These are phyloP conservation scores for Drechslera avenae DNA, from an alignment of 2,329 filamentous ascomycete genomes.

Conservation along the genomic window DNA sequence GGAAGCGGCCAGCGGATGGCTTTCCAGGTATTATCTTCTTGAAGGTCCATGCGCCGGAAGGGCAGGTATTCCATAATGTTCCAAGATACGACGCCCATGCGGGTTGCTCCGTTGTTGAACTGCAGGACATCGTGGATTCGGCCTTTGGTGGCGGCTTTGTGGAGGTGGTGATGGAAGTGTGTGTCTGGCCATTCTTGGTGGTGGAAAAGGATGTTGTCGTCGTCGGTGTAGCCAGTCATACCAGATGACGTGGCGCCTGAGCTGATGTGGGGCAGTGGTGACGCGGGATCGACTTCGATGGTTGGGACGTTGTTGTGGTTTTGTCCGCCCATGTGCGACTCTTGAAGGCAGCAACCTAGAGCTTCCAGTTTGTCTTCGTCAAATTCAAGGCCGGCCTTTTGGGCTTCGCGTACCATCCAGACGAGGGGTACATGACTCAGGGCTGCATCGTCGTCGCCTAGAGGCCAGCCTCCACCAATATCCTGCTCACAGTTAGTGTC, in stretches of 20 bases:
- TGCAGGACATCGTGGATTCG: constrained; percentile 73
- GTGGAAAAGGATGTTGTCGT: constrained; percentile 21
- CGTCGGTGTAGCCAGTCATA: constrained; percentile 18
- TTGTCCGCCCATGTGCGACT: constrained; percentile 17
- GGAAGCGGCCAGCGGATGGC: constrained; percentile 81
- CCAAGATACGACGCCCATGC: constrained; percentile 67
- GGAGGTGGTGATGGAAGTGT: constrained; percentile 63
- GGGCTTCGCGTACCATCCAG: constrained; percentile 71
- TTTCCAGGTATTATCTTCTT: constrained; percentile 74
- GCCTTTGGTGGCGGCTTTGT: constrained; percentile 59
- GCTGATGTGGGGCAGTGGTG: constrained; percentile 17
- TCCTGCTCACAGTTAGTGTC: constrained; percentile 52
- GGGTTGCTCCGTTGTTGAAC: constrained; percentile 64
- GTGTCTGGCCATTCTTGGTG: constrained; percentile 29
- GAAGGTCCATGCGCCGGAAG: constrained; percentile 80
- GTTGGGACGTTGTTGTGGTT: constrained; percentile 29
- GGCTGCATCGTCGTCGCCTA: constrained; percentile 60
- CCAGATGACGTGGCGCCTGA: neutral
- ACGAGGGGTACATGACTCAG: constrained; percentile 71
- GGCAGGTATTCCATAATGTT: constrained; percentile 81
- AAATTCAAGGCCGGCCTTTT: constrained; percentile 70
- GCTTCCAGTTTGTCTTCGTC: constrained; percentile 70
- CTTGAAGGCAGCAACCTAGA: constrained; percentile 65
- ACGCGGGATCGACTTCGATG: constrained; percentile 42
- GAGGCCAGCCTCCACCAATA: constrained; percentile 75